phyloP scores from a whole-genome alignment of 345 rosid species.

The Citrus reticulata region DNA sequence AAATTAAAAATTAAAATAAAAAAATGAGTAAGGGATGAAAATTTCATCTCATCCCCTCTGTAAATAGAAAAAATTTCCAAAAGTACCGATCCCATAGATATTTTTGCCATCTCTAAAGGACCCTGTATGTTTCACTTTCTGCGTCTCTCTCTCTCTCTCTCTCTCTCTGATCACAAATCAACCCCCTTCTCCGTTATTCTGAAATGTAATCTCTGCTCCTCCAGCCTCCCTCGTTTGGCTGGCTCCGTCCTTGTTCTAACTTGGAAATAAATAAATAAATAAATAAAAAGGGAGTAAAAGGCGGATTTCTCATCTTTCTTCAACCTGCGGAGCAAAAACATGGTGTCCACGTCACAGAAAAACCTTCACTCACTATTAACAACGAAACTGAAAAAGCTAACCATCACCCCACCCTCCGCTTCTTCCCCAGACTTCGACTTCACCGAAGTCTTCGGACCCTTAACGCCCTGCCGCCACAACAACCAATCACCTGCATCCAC shows the following conservation, averaged over 20 bases:
- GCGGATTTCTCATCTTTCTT: background rate
- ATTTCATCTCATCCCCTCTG: no score
- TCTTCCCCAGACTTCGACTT: constrained; percentile 46
- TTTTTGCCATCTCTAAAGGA: no score
- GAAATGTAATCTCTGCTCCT: constrained; percentile 25
- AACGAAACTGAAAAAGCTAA: constrained; percentile 50
- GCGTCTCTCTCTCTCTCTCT: no score
- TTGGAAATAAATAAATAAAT: background rate
- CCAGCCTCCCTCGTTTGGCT: constrained; percentile 29
- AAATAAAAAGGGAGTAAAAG: no score
- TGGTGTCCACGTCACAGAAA: constrained; percentile 45
- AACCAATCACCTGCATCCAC: constrained; percentile 29
- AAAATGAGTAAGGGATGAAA: no score
- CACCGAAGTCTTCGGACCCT: constrained; percentile 56
- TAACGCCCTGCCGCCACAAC: constrained; percentile 26
- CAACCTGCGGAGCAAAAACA: background rate
- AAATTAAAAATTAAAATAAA: no score
- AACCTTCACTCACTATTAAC: constrained; percentile 44
- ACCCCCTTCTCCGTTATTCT: background rate
- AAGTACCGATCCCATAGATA: no score
- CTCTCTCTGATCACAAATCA: background rate
- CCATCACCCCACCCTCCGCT: constrained; percentile 45
- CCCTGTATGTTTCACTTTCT: background rate
- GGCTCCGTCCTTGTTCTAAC: constrained; percentile 1
- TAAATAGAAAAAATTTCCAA: no score